Evolutionary conservation across 495 filamentous ascomycete species (phyloP).

Genomic region (Penicillium fimorum): DNA sequence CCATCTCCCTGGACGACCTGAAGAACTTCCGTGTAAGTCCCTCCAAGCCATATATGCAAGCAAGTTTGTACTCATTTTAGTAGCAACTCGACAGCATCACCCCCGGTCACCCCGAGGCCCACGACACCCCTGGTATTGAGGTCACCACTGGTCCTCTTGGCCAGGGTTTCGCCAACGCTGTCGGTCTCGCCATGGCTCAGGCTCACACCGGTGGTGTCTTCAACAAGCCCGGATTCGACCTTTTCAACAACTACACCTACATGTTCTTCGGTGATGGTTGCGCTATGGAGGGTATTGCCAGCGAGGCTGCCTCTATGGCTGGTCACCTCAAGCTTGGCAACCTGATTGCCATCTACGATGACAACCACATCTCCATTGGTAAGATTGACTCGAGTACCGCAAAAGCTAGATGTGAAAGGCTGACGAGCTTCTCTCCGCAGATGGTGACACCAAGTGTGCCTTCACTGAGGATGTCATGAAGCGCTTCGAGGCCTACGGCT

Average conservation of each 20-base stretch:
- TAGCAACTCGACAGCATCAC: slow-evolving; percentile 88
- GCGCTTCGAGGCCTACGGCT: slow-evolving; percentile 97
- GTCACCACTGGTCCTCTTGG: slow-evolving; percentile 97
- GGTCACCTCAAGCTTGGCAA: slow-evolving; percentile 98
- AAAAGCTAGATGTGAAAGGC: not conserved
- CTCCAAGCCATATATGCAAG: not conserved
- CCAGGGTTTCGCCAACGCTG: slow-evolving; percentile 92
- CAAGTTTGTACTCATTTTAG: not conserved
- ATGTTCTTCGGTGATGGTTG: slow-evolving; percentile 97
- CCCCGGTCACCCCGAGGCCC: slow-evolving; percentile 93
- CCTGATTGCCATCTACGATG: slow-evolving; percentile 94
- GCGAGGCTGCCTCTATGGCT: slow-evolving; percentile 87
- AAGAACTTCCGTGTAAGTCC: slow-evolving; percentile 89
- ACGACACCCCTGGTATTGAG: slow-evolving; percentile 95
- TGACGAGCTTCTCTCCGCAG: slow-evolving; percentile 37
- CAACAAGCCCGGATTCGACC: slow-evolving; percentile 94
- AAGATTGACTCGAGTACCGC: slow-evolving; percentile 23
- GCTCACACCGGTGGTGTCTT: slow-evolving; percentile 83
- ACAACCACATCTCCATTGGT: slow-evolving; percentile 97
- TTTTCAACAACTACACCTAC: slow-evolving; percentile 97
- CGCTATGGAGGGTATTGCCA: slow-evolving; percentile 96
- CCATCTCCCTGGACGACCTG: slow-evolving; percentile 79
- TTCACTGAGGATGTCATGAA: slow-evolving; percentile 98
- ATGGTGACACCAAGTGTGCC: slow-evolving; percentile 90
- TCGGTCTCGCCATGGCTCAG: slow-evolving; percentile 96